Base-by-base conservation (phyloP, 768 basidiomycete genomes). In the Hericium rajendrae region DNA sequence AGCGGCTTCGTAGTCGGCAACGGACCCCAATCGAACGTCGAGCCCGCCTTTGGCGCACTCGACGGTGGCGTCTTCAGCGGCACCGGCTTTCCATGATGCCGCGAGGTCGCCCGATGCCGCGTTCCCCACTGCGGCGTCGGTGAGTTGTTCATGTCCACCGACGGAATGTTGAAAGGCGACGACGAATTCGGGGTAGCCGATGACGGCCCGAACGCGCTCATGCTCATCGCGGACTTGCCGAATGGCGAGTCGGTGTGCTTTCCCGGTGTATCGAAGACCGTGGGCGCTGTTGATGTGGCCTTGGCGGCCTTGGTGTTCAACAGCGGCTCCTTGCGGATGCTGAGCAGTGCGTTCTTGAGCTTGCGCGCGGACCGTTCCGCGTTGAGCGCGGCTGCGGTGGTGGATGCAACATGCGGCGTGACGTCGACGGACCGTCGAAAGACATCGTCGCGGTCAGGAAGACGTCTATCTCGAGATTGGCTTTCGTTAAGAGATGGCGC, bases 361-460 rank as follows among this genome's bases (percentile, higher is more conserved):
- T 75, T 78, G 52, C 81, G 78, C 1, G 86, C 86, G 6, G 86
- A 80, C 32, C 86, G 76, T 69, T 93, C 91, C 0, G 88, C 85
- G 58, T 89, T 88, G 50, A 94, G 73, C 22, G 91, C 89, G 2
- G 88, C 88, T 0, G 89, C 88, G 0, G 90, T 89, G 4, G 83
- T 84, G 8, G 77, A 74, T 0, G 88, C 89, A 40, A 89, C 81
- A 61, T 84, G 76, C 0, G 85, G 83, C 0, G 82, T 84, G 2
- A 84, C 61, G 20, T 61, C 57, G 16, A 43, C 16, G 11, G 59
- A 52, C 16, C 60, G 62, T 43, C 57, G 57, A 32, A 49, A 28
- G 20, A 61, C 18, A 32, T 32, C 32, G 15, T 57, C 59, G 51
- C 49, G 24, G 50, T 56, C 46, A 8, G 24, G 46, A 12, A 39